Evolutionary conservation across 345 rosid species (phyloP), one percentile per base, ranked within the genome.

Genomic region (Bretschneidera sinensis): DNA sequence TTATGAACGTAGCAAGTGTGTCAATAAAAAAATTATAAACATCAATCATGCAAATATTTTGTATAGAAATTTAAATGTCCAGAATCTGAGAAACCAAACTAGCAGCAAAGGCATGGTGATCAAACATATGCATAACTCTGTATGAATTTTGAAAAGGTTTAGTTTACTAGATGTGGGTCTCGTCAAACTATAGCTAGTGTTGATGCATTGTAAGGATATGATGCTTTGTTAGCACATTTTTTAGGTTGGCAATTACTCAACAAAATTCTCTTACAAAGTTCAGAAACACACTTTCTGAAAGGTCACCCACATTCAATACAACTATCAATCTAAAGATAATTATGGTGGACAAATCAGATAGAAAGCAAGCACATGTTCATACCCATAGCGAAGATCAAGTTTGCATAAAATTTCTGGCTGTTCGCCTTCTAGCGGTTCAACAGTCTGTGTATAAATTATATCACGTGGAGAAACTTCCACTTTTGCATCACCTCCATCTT

Each of bases 341-440:
- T 43, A 35, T 20, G 48, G 52, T 43, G 1, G 31, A 34, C 48
- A 33, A 24, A 64, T 17, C 19, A 64, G 28, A 55, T n/a, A 20
- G 54, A 51, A 51, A 21, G 1, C 19, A n/a, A 39, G 11, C 54
- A 51, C 9, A 51, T 51, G 19, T 28, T 48, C 76, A 55, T 88
- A 94, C 99, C 97, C 96, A 63, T 88, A 90, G 57, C 99, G 99
- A 71, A 94, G 91, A 77, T 90, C 97, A 22, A 94, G 96, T 78
- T 94, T 85, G 77, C 86, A 95, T 22, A 94, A 69, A 67, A 94
- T 78, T 74, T 81, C 84, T 60, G 89, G 96, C 70, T 76, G 73
- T 76, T 85, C 92, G 70, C 81, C 92, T 55, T 86, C 89, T 48
- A 72, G 65, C 21, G 87, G 85, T 65, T 88, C 89, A 24, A 85